Evolutionary conservation across 2,329 filamentous ascomycete species (phyloP).

Genomic region (Talaromyces sp.): DNA sequence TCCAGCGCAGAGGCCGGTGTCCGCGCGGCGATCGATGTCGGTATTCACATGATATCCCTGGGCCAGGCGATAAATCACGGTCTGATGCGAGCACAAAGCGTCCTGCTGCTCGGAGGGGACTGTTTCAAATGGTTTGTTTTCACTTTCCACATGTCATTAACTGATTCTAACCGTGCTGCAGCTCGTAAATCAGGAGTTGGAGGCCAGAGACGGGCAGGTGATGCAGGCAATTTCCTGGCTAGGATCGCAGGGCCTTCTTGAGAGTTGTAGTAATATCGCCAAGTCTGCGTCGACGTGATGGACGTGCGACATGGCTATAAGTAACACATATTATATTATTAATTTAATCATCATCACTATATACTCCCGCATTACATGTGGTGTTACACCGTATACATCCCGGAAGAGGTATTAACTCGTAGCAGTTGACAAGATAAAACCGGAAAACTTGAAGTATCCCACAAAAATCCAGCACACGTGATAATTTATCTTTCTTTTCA

Average conservation of each 20-base stretch:
- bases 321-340: no score
- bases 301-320: not conserved
- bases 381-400: no score
- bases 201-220: constrained; percentile 35
- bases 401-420: no score
- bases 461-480: no score
- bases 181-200: constrained; percentile 38
- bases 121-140: constrained; percentile 37
- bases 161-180: constrained; percentile 13
- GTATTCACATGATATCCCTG: constrained; percentile 33
- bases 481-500: no score
- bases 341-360: no score
- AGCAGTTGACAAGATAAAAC: no score
- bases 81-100: constrained; percentile 7
- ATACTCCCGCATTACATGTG: no score
- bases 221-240: constrained; percentile 39
- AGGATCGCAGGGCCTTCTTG: constrained; percentile 36
- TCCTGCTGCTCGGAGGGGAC: constrained; percentile 27
- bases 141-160: constrained; percentile 1
- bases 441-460: no score
- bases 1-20: constrained; percentile 37
- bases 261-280: constrained; percentile 12
- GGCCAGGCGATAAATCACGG: constrained; percentile 20
- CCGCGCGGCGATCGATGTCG: constrained; percentile 36
- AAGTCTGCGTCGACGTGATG: not conserved